Evolutionary conservation across 2,329 filamentous ascomycete species (phyloP), one percentile per base, ranked within the genome.

Genomic region (Claviceps africana): DNA sequence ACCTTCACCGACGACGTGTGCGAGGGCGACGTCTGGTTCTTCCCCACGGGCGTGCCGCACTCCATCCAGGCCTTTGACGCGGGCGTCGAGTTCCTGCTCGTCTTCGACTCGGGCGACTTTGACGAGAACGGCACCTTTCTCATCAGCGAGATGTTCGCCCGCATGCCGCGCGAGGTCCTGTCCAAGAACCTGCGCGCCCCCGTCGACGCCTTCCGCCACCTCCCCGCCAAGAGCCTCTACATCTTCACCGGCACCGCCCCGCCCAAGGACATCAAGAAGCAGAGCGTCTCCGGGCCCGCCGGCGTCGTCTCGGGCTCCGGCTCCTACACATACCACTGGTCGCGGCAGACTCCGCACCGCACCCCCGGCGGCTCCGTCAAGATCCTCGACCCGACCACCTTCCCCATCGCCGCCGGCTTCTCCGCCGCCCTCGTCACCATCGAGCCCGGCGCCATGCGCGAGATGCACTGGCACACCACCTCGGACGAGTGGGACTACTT

Each of bases 401-500:
- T 83, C 64, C 79, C 79, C 5, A 66, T 79, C 30, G 75, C 79
- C 0, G 62, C 61, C 11, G 71, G 69, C 52, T 79, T 82, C 61
- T 76, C 78, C 3, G 73, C 73, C 0, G 78, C 77, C 0, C 67
- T 82, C 1, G 75, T 82, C 10, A 77, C 73, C 2, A 67, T 82
- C 33, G 68, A 79, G 57, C 78, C 79, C 0, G 79, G 79, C n/a
- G 79, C 78, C 1, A 78, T 83, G 76, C 73, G 80, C 22, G 79
- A 83, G 60, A 66, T 83, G 44, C 79, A 83, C 66, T 83, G 79
- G 79, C 79, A 83, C 65, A 75, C 76, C 1, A 72, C 70, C 1
- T 73, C 70, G 9, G 78, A 82, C 60, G 79, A 82, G 62, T 82
- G 79, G 79, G 72, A 72, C 49, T 82, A 76, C 64, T 80, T 82